Conservation (phyloP, 2,329 filamentous ascomycete species). For the Sporothrix inflata region DNA sequence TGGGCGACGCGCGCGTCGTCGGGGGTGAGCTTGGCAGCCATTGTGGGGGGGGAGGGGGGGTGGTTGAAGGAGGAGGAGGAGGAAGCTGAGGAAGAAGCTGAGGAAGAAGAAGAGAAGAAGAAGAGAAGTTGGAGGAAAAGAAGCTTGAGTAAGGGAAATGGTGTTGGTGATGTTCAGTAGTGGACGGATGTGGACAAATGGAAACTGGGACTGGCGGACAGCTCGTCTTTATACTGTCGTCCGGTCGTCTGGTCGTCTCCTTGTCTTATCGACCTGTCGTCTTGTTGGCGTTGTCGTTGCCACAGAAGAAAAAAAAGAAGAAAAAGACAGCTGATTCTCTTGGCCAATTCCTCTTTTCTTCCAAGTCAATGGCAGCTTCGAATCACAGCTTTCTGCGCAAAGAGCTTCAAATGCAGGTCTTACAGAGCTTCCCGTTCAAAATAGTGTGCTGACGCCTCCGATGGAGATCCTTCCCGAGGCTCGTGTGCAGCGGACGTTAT, state of each 20-base stretch:
- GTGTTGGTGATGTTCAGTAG: not conserved
- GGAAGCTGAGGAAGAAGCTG: not conserved
- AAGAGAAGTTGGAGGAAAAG: not conserved
- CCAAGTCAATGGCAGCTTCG: not conserved
- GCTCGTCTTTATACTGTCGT: not conserved
- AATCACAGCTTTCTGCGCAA: not conserved
- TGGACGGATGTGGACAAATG: not conserved
- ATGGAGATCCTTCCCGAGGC: not conserved
- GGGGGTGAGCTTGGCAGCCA: constrained; percentile 64
- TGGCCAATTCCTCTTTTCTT: not conserved
- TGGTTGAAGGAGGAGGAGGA: not conserved
- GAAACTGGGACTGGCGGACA: not conserved
- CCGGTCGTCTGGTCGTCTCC: not conserved
- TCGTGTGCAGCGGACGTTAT: not conserved
- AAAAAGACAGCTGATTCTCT: not conserved
- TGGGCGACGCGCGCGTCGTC: constrained; percentile 69
- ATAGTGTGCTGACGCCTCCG: not conserved
- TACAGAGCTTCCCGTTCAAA: not conserved
- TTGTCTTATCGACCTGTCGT: not conserved
- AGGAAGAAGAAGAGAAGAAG: no score
- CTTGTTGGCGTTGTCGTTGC: not conserved
- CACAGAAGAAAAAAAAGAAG: not conserved
- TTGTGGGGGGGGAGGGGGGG: constrained; percentile 1
- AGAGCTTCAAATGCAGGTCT: not conserved
- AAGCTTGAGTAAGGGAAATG: no score